Percentiles rank a stretch among this genome's conserved stretches.
phyloP scores from a whole-genome alignment of 2,329 filamentous ascomycete genomes.

The Ascosphaera aggregata region DNA sequence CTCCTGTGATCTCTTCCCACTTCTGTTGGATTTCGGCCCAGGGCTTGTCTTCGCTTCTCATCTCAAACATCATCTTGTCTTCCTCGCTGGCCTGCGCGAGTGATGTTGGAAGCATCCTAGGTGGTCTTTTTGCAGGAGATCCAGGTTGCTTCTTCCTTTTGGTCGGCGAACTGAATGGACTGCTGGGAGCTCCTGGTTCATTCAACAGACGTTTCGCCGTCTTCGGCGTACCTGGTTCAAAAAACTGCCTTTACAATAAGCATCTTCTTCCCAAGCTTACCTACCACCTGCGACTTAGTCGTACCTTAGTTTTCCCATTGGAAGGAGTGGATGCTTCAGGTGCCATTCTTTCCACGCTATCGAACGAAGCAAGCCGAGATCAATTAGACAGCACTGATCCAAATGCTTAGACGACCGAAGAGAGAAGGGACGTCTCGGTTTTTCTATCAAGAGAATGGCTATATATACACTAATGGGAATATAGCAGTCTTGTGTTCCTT shows the following conservation, averaged over 20 bases:
- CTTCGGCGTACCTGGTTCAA: background rate
- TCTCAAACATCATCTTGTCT: constrained; percentile 11
- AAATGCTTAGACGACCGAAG: too few species aligned
- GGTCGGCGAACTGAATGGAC: background rate
- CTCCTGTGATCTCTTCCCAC: constrained; percentile 11
- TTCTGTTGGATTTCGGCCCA: constrained; percentile 10
- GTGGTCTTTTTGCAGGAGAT: background rate
- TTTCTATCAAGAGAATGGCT: too few species aligned
- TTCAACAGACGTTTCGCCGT: background rate
- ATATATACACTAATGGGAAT: too few species aligned
- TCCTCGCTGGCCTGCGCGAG: constrained; percentile 7
- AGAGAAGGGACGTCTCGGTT: too few species aligned
- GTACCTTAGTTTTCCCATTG: background rate
- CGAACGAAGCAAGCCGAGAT: background rate
- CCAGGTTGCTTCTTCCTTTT: background rate
- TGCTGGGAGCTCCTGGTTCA: background rate
- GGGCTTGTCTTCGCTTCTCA: constrained; percentile 9
- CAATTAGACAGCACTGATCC: background rate
- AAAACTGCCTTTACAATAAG: background rate
- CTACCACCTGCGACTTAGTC: too few species aligned
- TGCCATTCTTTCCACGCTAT: background rate
- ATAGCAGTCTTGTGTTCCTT: too few species aligned
- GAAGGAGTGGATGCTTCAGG: background rate
- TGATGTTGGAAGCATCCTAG: constrained; percentile 8
- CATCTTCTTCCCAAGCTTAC: background rate